Evolutionary conservation across 2,329 filamentous ascomycete species (phyloP).

Genomic region (Verticillium isaacii): DNA sequence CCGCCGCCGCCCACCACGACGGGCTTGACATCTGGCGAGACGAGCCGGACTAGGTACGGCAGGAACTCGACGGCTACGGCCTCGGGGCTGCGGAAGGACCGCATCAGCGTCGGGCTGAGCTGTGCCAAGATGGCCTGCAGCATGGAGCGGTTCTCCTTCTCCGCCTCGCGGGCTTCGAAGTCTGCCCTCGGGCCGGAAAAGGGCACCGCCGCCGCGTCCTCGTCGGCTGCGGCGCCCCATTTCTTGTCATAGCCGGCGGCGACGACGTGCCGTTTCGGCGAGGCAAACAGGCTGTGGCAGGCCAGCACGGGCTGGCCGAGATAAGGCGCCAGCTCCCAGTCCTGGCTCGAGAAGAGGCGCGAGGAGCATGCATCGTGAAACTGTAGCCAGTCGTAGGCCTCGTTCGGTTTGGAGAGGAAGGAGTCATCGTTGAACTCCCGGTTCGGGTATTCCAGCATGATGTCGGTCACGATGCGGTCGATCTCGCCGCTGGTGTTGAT

Average conservation of each 20-base stretch:
- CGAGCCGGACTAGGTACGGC: constrained; percentile 76
- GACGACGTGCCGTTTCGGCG: constrained; percentile 49
- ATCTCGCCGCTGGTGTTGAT: constrained; percentile 74
- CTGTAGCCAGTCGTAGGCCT: constrained; percentile 90
- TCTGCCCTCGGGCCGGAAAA: constrained; percentile 81
- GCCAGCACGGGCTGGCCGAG: constrained; percentile 81
- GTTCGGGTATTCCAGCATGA: constrained; percentile 80
- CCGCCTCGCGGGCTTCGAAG: constrained; percentile 73
- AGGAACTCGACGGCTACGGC: constrained; percentile 77
- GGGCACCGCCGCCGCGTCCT: constrained; percentile 53
- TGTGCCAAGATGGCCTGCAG: constrained; percentile 69
- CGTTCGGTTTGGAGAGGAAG: constrained; percentile 79
- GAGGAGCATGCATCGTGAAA: constrained; percentile 85
- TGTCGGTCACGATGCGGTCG: constrained; percentile 74
- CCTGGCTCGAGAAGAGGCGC: constrained; percentile 75
- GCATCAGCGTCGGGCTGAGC: constrained; percentile 65
- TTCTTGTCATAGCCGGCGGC: constrained; percentile 36
- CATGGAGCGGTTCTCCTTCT: constrained; percentile 71
- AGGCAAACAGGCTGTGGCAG: constrained; percentile 88
- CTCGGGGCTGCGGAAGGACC: constrained; percentile 74
- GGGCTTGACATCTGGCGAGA: constrained; percentile 87
- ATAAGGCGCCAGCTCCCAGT: constrained; percentile 89
- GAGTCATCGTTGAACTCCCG: constrained; percentile 92
- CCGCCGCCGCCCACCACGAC: constrained; percentile 74
- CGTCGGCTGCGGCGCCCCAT: constrained; percentile 42